phyloP scores from a whole-genome alignment of 2,329 filamentous ascomycete species.

The Nemania abortiva region DNA sequence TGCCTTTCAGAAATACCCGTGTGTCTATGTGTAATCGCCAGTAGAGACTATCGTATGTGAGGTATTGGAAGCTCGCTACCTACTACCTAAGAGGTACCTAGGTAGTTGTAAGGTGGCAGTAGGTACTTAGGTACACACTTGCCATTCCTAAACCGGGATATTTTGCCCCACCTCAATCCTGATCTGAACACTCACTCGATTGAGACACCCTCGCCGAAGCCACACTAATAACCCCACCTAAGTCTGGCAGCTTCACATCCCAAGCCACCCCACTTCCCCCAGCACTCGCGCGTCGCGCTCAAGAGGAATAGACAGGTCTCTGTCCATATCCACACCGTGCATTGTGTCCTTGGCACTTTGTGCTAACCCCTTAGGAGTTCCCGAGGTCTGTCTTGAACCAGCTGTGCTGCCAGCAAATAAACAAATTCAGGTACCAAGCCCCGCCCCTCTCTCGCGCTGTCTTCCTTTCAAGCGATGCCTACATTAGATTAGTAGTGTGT shows the following conservation, averaged over 20 bases:
- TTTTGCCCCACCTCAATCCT: slow-evolving; percentile 36
- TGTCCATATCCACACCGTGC: slow-evolving; percentile 25
- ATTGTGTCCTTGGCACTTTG: slow-evolving; percentile 1
- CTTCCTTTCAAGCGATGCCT: slow-evolving; percentile 1
- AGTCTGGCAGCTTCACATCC: slow-evolving; percentile 32
- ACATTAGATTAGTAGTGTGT: neutral
- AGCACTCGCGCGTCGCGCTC: slow-evolving; percentile 29
- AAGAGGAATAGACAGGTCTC: neutral
- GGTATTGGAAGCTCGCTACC: no score
- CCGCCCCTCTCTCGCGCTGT: slow-evolving; percentile 4
- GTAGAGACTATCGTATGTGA: no score
- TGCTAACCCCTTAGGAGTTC: slow-evolving; percentile 20
- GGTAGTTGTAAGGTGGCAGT: slow-evolving; percentile 3
- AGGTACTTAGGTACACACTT: neutral
- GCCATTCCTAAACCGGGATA: slow-evolving; percentile 30
- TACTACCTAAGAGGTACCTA: no score
- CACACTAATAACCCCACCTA: slow-evolving; percentile 37
- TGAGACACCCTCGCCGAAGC: slow-evolving; percentile 38
- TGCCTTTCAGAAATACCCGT: neutral
- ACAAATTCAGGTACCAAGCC: slow-evolving; percentile 16
- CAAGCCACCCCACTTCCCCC: slow-evolving; percentile 31
- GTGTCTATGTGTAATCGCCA: neutral
- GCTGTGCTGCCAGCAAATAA: slow-evolving; percentile 1
- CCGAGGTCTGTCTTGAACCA: slow-evolving; percentile 21
- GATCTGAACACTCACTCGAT: slow-evolving; percentile 35